Percentiles rank a stretch among this genome's conserved stretches.
phyloP scores from a whole-genome alignment of 257 asterid species.

The Sherardia arvensis region DNA sequence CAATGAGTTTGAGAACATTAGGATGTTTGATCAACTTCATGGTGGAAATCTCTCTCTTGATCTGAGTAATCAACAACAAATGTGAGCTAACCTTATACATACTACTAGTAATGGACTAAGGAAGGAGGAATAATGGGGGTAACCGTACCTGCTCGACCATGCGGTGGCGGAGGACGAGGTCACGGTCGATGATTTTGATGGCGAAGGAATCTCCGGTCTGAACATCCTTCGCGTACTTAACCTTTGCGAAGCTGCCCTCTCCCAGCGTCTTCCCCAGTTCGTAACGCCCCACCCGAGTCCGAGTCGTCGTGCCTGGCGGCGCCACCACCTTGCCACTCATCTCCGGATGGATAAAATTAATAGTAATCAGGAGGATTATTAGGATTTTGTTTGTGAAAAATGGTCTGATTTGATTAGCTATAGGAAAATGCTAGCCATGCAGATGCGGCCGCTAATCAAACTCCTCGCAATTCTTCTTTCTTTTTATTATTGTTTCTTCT shows the following conservation, averaged over 20 bases:
- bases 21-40: constrained; percentile 88
- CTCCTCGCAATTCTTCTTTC: background rate
- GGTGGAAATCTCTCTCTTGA: constrained; percentile 72
- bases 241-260: constrained; percentile 74
- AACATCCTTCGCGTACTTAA: constrained; percentile 46
- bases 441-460: background rate
- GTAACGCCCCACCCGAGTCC: constrained; percentile 62
- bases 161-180: constrained; percentile 50
- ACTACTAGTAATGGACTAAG: background rate
- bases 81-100: background rate
- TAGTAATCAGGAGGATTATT: too few relatives aligned
- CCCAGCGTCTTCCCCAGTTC: constrained; percentile 75
- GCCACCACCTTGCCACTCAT: background rate
- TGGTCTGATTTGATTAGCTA: background rate
- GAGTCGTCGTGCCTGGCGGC: constrained; percentile 8
- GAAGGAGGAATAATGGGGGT: background rate
- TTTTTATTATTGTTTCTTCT: too few relatives aligned
- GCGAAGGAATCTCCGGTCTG: constrained; percentile 49
- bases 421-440: background rate
- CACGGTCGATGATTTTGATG: constrained; percentile 68
- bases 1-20: constrained; percentile 54
- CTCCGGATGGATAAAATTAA: background rate
- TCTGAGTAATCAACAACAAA: constrained; percentile 27
- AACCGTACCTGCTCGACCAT: constrained; percentile 76
- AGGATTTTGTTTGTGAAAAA: too few relatives aligned